Conservation (phyloP, 2,329 filamentous ascomycete species). For the Thelonectria rubi region DNA sequence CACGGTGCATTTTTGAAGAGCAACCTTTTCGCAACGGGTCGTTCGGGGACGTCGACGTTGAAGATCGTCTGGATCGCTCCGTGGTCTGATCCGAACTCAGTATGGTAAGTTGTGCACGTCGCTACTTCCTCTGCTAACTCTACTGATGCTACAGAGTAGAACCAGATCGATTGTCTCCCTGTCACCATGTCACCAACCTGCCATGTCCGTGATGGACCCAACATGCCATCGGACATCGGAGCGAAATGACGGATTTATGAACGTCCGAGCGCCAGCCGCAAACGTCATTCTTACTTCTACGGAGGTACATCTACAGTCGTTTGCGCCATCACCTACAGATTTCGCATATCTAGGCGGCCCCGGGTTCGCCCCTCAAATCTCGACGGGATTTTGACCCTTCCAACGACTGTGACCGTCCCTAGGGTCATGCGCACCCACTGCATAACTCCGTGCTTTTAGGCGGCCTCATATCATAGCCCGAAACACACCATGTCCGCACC, state of each 20-base stretch:
- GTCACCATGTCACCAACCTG: too few relatives aligned
- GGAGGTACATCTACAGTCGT: too few relatives aligned
- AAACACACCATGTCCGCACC: slow-evolving; percentile 51
- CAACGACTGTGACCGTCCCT: not conserved
- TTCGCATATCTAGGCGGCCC: slow-evolving; percentile 8
- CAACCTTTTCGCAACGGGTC: slow-evolving; percentile 24
- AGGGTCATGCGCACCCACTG: slow-evolving; percentile 10
- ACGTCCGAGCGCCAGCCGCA: too few relatives aligned
- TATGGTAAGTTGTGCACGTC: slow-evolving; percentile 27
- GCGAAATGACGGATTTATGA: too few relatives aligned
- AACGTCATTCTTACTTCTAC: slow-evolving; percentile 24
- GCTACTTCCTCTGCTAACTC: slow-evolving; percentile 31
- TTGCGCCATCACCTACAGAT: slow-evolving; percentile 9
- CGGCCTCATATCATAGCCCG: slow-evolving; percentile 42
- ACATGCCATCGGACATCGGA: too few relatives aligned
- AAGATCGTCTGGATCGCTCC: slow-evolving; percentile 44
- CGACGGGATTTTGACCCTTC: slow-evolving; percentile 1
- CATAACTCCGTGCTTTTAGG: slow-evolving; percentile 19
- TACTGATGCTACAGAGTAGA: slow-evolving; percentile 33
- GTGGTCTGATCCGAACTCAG: slow-evolving; percentile 45
- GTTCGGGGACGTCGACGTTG: slow-evolving; percentile 27
- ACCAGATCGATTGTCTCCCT: slow-evolving; percentile 44
- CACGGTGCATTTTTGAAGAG: slow-evolving; percentile 40
- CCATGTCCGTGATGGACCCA: too few relatives aligned
- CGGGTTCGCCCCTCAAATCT: slow-evolving; percentile 24